phyloP scores from a whole-genome alignment of 2,329 filamentous ascomycete species.

The Uncinocarpus reesii region DNA sequence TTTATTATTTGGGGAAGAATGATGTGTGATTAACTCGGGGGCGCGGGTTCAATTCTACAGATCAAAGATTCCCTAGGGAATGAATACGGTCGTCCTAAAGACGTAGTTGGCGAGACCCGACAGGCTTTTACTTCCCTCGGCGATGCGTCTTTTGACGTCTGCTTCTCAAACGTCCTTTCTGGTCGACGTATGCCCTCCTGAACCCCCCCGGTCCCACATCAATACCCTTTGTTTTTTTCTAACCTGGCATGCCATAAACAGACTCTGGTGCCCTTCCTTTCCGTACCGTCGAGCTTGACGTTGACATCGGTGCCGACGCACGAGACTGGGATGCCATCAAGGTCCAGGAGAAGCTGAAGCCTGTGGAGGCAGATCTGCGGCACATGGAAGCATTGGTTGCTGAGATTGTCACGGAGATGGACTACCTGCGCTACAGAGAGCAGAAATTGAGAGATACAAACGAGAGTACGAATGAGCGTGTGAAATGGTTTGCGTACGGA shows the following conservation, averaged over 20 bases:
- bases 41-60: too few relatives aligned
- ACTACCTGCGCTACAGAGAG: slow-evolving; percentile 80
- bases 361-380: slow-evolving; percentile 86
- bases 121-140: slow-evolving; percentile 89
- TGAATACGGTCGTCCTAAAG: slow-evolving; percentile 84
- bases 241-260: slow-evolving; percentile 14
- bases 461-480: slow-evolving; percentile 96
- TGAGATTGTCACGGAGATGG: slow-evolving; percentile 90
- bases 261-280: slow-evolving; percentile 39
- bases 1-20: neutral
- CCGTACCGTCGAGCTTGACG: slow-evolving; percentile 78
- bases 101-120: slow-evolving; percentile 82
- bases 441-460: slow-evolving; percentile 97
- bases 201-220: neutral
- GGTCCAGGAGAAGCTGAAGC: slow-evolving; percentile 94
- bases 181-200: slow-evolving; percentile 49
- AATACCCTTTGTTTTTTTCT: slow-evolving; percentile 12
- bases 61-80: slow-evolving; percentile 93
- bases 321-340: slow-evolving; percentile 98
- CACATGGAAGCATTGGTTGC: slow-evolving; percentile 81
- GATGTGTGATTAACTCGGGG: too few relatives aligned
- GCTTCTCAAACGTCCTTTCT: slow-evolving; percentile 76
- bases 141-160: slow-evolving; percentile 90
- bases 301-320: slow-evolving; percentile 92
- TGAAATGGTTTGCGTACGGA: slow-evolving; percentile 95